A percentile compares a stretch with the other conserved stretches of the same genome.
These are phyloP conservation scores for Aureobasidium sp. DNA, from an alignment of 2,329 filamentous ascomycete genomes.

Conservation along the genomic window DNA sequence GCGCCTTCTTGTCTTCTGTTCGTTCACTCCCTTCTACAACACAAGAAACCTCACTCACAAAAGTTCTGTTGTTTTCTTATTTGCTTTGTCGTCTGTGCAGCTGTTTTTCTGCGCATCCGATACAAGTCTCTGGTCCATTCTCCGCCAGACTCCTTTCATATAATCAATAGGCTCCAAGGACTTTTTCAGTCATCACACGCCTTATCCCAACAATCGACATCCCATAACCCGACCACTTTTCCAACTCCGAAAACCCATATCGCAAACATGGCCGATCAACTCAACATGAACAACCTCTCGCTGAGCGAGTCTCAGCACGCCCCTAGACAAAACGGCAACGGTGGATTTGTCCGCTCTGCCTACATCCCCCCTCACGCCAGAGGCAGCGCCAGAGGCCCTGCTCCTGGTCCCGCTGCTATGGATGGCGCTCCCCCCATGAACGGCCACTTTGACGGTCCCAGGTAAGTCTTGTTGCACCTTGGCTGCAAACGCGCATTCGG, in stretches of 20 bases:
- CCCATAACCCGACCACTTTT: not conserved
- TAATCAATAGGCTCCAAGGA: not conserved
- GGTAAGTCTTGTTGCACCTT: conserved; percentile 17
- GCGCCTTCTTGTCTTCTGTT: not conserved
- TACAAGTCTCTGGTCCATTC: not conserved
- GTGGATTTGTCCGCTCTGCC: conserved; percentile 50
- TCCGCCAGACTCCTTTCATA: not conserved
- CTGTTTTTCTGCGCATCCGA: conserved; percentile 10
- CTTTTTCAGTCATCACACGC: not conserved
- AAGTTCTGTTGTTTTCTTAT: conserved; percentile 11
- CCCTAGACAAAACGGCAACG: conserved; percentile 34
- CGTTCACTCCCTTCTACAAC: not conserved
- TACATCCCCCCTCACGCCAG: conserved; percentile 85
- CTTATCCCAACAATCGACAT: conserved; percentile 4
- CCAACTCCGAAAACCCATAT: not conserved
- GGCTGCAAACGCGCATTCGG: not conserved
- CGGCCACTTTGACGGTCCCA: conserved; percentile 50
- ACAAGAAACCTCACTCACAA: conserved; percentile 3
- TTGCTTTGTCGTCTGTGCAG: conserved; percentile 12
- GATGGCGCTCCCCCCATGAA: conserved; percentile 24
- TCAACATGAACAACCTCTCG: conserved; percentile 70
- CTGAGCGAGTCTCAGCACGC: conserved; percentile 59
- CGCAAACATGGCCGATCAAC: conserved; percentile 62
- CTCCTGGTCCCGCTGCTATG: conserved; percentile 30
- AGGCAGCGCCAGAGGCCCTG: conserved; percentile 40